These are phyloP conservation scores for Linaria vulgaris DNA, from an alignment of 257 asterid species.

Conservation along the genomic window DNA sequence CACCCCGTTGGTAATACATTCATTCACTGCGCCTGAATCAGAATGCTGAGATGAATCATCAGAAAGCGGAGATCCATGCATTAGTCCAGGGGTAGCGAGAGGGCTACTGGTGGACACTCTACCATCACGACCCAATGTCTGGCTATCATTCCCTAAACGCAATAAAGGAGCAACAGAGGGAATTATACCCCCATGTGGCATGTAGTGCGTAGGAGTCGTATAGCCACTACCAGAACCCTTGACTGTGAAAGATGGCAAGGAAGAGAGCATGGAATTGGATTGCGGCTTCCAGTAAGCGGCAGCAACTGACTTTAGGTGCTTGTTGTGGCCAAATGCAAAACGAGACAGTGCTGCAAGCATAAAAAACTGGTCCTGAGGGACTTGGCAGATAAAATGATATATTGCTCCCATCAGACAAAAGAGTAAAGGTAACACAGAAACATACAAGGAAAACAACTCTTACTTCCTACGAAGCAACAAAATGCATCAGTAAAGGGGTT, in stretches of 20 bases:
- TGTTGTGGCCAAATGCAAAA: constrained; percentile 94
- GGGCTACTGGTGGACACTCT: constrained; percentile 91
- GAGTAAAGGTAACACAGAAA: background rate
- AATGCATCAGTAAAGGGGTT: constrained; percentile 15
- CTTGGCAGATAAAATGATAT: constrained; percentile 7
- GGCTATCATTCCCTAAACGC: constrained; percentile 63
- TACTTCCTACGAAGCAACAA: constrained; percentile 4
- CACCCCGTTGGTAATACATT: constrained; percentile 68
- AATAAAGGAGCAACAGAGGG: constrained; percentile 71
- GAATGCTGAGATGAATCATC: constrained; percentile 96
- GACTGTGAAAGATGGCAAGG: constrained; percentile 74
- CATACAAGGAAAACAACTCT: constrained; percentile 18
- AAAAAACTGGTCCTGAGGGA: constrained; percentile 11
- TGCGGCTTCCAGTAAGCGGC: constrained; percentile 90
- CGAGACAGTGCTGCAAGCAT: constrained; percentile 84
- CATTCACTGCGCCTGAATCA: constrained; percentile 78
- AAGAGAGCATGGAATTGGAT: constrained; percentile 68
- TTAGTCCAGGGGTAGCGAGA: constrained; percentile 71
- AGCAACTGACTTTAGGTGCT: constrained; percentile 89
- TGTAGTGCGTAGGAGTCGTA: constrained; percentile 72
- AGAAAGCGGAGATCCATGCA: constrained; percentile 98
- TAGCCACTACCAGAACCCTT: constrained; percentile 78
- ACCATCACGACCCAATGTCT: constrained; percentile 65
- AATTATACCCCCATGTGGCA: constrained; percentile 67
- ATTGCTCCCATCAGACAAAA: background rate